Base-by-base conservation (phyloP, 257 asterid species). In the Ophiorrhiza pumila region DNA sequence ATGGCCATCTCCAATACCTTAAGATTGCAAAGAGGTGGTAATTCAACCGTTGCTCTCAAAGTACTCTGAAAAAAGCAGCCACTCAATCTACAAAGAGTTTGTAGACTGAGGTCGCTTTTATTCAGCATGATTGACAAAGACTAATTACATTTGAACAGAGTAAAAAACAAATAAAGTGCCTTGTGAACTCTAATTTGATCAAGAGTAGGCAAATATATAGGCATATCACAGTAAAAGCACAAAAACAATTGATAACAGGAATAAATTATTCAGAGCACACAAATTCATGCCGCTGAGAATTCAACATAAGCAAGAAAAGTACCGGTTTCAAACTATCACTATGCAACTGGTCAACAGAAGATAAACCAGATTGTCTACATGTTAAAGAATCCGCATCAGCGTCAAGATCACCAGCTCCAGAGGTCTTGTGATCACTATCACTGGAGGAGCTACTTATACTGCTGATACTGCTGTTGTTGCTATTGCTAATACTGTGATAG, bases 331-430 rank as follows among this genome's bases (percentile, higher is more conserved):
- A 84, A 79, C 81, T 83, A 82, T 87, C 90, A 71, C 81, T 83
- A 72, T 82, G 90, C 75, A 84, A 84, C 77, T 78, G 93, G 72
- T 89, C 92, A 77, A 81, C 71, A 9, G 96, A 90, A 78, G 97
- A 92, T 79, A 95, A 79, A 68, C 96, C 98, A 84, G 98, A 84
- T 81, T 89, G 96, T 80, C 92, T 84, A 78, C 97, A 84, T 83
- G 82, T 81, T 49, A 89, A 74, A 80, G 99, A 95, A 84, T 95
- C 99, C 39, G 98, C 99, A 85, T 95, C 99, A 57, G 98, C 98
- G 78, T 95, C 99, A 27, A 92, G 97, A 81, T 95, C 99, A 56
- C 91, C 93, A 76, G 85, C 79, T 76, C 91, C 95, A 82, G 85
- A 76, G 74, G 88, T 81, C 89, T 82, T 89, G 78, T 75, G 81